Evolutionary conservation across 192 early-diverging fungal species (phyloP).

Genomic region (Umbelopsis isabellina): DNA sequence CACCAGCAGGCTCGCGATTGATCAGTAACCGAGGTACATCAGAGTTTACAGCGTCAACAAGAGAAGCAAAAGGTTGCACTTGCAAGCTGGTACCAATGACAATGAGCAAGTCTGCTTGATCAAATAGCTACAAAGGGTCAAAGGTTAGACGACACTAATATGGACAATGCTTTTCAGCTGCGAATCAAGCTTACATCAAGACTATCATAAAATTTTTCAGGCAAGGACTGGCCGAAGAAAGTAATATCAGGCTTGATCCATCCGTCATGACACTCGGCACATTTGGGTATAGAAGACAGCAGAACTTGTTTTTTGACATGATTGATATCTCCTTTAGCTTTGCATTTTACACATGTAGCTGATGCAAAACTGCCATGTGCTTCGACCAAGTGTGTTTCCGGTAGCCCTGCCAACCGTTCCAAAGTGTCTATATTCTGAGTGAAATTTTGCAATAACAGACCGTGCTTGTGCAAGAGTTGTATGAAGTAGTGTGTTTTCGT

Average conservation of each 20-base stretch:
- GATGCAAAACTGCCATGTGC: conserved; percentile 93
- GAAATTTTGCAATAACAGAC: conserved; percentile 78
- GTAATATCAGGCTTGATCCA: conserved; percentile 95
- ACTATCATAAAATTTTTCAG: conserved; percentile 69
- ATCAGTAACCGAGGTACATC: conserved; percentile 87
- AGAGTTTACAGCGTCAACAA: conserved; percentile 66
- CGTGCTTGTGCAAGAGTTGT: conserved; percentile 69
- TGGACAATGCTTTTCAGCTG: too few species aligned
- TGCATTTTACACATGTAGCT: conserved; percentile 76
- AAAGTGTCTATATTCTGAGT: conserved; percentile 98
- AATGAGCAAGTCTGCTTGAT: conserved; percentile 81
- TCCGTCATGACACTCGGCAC: conserved; percentile 58
- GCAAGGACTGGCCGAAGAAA: conserved; percentile 93
- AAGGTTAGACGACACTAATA: background rate
- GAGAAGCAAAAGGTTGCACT: conserved; percentile 87
- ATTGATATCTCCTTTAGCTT: conserved; percentile 40
- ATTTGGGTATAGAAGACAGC: conserved; percentile 67
- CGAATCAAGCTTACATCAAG: conserved; percentile 39
- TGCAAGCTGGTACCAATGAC: conserved; percentile 92
- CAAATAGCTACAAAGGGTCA: conserved; percentile 62
- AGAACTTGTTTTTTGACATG: conserved; percentile 57
- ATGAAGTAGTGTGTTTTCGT: conserved; percentile 91
- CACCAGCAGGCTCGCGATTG: conserved; percentile 84
- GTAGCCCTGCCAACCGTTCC: conserved; percentile 83
- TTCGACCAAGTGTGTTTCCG: conserved; percentile 74